phyloP scores from a whole-genome alignment of 768 basidiomycete genomes.

The Pleurotus giganteus region DNA sequence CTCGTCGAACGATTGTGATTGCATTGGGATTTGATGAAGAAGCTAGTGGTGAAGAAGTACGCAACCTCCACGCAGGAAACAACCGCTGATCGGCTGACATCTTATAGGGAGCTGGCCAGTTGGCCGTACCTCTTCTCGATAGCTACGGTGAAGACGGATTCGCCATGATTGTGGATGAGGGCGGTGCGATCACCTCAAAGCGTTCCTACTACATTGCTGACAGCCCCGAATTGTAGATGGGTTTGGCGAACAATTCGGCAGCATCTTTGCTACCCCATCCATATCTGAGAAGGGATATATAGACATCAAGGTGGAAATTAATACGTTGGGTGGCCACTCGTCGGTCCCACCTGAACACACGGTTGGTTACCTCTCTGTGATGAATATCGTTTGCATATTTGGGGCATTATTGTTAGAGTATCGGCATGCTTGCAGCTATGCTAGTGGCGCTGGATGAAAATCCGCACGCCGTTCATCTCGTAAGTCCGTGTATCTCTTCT shows the following conservation, averaged over 20 bases:
- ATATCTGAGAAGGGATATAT: constrained; percentile 75
- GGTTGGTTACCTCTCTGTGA: neutral
- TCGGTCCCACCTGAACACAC: constrained; percentile 60
- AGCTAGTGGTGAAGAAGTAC: constrained; percentile 48
- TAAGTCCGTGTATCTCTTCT: neutral
- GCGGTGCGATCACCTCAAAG: constrained; percentile 40
- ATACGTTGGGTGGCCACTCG: constrained; percentile 79
- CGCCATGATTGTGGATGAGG: constrained; percentile 86
- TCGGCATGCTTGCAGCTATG: constrained; percentile 57
- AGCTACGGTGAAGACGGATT: constrained; percentile 72
- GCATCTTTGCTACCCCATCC: constrained; percentile 56
- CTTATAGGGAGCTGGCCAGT: constrained; percentile 50
- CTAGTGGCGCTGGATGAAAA: constrained; percentile 46
- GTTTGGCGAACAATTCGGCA: constrained; percentile 47
- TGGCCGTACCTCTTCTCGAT: constrained; percentile 46
- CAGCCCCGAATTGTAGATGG: constrained; percentile 26
- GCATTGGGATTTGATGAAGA: constrained; percentile 81
- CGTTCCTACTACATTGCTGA: too few relatives aligned
- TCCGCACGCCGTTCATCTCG: constrained; percentile 41
- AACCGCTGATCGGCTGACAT: neutral
- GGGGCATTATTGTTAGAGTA: constrained; percentile 28
- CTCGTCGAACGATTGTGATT: constrained; percentile 59
- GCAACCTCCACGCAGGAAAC: neutral
- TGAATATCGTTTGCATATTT: neutral
- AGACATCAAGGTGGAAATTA: constrained; percentile 60